Base-by-base conservation (phyloP, 768 basidiomycete genomes). In the Neoboletus subvelutipes region DNA sequence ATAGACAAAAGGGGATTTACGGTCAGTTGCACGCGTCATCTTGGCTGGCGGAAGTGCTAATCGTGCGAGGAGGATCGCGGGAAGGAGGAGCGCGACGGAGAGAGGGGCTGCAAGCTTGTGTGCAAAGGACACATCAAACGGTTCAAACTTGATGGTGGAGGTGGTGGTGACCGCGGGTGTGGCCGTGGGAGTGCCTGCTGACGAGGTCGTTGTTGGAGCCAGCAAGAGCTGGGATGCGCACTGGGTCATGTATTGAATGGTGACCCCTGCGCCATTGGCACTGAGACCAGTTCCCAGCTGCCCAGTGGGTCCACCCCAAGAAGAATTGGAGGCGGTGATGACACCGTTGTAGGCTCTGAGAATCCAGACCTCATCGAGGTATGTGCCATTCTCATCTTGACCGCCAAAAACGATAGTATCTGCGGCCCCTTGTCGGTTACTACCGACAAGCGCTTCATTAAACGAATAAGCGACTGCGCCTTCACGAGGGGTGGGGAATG, bases 371-470 rank as follows among this genome's bases (percentile, higher is more conserved):
- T 93, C 91, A 40, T 83, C 80, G 4, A 91, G 76, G 65, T 88
- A 85, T 26, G 76, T 81, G 15, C 90, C 90, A 54, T 74, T 68
- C 43, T 77, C 75, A 67, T 90, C 88, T 62, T 80, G 80, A 40
- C 91, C 91, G 34, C 91, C 91, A 60, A 90, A 93, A 11, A 92
- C 82, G 45, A 93, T 79, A 18, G 83, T 87, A 66, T 93, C 91
- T 26, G 88, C 77, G 20, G 80, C 81, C 20, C 63, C 63, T 24
- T 64, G 67, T 24, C 81, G 77, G 39, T 78, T 71, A 8, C 63
- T 60, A 9, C 90, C 90, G 9, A 90, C 85, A 9, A 91, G 76
- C 3, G 81, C 77, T 52, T 71, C 58, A 22, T 66, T 59, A 64
- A 75, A 84, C 6, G 88, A 83, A 37, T 90, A 69, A 1, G 81